Base-by-base conservation (phyloP, 2,329 filamentous ascomycete genomes). In the Alternaria gaisen region DNA sequence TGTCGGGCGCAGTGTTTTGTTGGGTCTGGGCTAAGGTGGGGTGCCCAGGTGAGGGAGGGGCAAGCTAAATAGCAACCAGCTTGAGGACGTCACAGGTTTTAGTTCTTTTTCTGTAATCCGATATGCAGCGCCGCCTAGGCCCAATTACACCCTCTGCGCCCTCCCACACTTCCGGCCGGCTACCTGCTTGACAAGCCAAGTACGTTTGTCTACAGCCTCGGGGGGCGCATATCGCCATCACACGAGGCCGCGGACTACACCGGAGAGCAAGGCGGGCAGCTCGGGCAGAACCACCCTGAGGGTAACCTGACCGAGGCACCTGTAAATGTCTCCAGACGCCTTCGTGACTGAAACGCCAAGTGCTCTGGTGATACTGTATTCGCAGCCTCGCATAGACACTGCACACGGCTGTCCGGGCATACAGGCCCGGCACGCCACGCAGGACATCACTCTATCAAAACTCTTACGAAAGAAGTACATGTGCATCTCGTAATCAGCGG, bases 151-250 rank as follows among this genome's bases (percentile, higher is more conserved):
- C 53, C 55, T 61, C 51, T 61, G 59, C 64, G 54, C 53, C 62
- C 65, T 72, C 70, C 66, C 72, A 70, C 74, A 66, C 72, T 69
- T 44, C 72, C 75, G 75, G 73, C 75, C 75, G 74, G 70, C 61
- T 72, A 62, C 60, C 63, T 60, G 51, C 57, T 51, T 62, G 64
- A 67, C 54, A 48, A 41, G 47, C 58, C 61, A 63, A 56, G 62
- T 53, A 53, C 58, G 60, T 52, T 61, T 65, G 64, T 65, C 65
- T 69, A 69, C 71, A 50, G 30, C 46, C 30, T 50, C 73, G 69
- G 28, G 18, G 71, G 71, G 70, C 66, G 65, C 65, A 64, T 63
- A 61, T 53, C 58, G 54, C 55, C 41, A 64, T 65, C 52, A 53
- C 60, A 59, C 63, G 55, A 66, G 58, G 58, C 55, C 51, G 65